These are phyloP conservation scores for Monocercomonoides exilis DNA, from an alignment of 78 protist genomes.

Conservation along the genomic window DNA sequence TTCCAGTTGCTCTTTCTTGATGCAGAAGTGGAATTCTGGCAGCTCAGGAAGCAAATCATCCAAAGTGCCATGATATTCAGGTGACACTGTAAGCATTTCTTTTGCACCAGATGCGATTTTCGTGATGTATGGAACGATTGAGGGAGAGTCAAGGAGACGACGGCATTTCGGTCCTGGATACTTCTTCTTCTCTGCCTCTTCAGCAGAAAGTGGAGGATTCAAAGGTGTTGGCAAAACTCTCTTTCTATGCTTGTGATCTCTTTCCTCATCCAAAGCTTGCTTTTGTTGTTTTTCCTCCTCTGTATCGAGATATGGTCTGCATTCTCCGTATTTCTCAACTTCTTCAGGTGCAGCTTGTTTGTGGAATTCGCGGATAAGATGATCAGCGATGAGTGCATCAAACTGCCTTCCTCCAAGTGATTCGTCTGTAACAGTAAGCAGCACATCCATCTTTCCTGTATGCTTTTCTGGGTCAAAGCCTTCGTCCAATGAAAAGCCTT, in stretches of 20 bases:
- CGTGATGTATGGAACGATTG: not conserved
- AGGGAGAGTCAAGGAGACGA: not conserved
- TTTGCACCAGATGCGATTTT: not conserved
- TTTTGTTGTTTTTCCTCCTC: not conserved
- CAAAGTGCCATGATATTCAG: not conserved
- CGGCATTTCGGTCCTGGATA: not conserved
- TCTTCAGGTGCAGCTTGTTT: not conserved
- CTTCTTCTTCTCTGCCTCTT: not conserved
- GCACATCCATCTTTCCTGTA: not conserved
- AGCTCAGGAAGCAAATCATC: not conserved
- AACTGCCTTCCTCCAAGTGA: not conserved
- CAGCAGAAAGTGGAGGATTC: not conserved
- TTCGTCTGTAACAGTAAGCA: not conserved
- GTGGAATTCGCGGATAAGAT: not conserved
- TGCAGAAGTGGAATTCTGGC: not conserved
- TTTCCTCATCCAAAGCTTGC: not conserved
- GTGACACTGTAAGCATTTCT: not conserved
- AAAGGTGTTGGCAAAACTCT: not conserved
- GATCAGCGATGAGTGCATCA: not conserved
- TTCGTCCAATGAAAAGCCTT: not conserved
- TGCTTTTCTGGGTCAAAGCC: not conserved
- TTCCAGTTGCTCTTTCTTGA: not conserved
- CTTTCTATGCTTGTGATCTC: too few species aligned
- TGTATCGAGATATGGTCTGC: not conserved
- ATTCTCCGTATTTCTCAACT: not conserved